Evolutionary conservation across 177 flowering plant genomes (phyloP).

Genomic region (Vitis hybrid): DNA sequence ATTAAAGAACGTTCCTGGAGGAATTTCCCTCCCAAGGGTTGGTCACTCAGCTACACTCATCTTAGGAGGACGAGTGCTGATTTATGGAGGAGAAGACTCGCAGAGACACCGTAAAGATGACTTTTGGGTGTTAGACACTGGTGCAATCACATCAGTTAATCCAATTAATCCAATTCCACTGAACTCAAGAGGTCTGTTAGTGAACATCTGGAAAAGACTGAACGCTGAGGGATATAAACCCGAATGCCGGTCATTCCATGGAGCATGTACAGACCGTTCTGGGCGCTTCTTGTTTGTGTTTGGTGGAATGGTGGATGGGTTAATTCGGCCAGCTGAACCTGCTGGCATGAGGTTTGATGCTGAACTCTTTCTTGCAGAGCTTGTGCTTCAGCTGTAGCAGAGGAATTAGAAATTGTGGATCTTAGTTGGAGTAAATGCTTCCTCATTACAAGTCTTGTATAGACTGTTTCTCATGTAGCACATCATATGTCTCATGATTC

Average conservation of each 20-base stretch:
- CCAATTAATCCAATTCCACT: slow-evolving; percentile 14
- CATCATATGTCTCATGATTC: too few relatives aligned
- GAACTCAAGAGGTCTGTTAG: slow-evolving; percentile 19
- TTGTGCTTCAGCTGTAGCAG: slow-evolving; percentile 35
- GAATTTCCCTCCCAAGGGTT: slow-evolving; percentile 70
- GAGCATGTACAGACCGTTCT: slow-evolving; percentile 69
- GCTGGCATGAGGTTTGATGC: slow-evolving; percentile 80
- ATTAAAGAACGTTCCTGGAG: slow-evolving; percentile 38
- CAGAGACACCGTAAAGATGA: slow-evolving; percentile 70
- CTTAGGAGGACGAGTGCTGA: slow-evolving; percentile 65
- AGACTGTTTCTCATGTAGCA: too few relatives aligned
- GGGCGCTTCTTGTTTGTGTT: slow-evolving; percentile 64
- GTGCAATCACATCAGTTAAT: slow-evolving; percentile 24
- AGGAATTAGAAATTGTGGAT: background rate
- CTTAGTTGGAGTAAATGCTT: too few relatives aligned
- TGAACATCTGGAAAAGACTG: slow-evolving; percentile 65
- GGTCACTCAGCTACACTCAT: slow-evolving; percentile 89
- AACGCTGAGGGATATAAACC: slow-evolving; percentile 52
- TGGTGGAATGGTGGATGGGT: slow-evolving; percentile 95
- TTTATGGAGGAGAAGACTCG: slow-evolving; percentile 93
- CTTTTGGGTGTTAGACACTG: slow-evolving; percentile 77
- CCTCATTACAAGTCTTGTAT: too few relatives aligned
- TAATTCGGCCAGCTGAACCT: slow-evolving; percentile 56
- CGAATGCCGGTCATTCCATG: slow-evolving; percentile 70
- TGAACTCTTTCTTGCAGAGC: slow-evolving; percentile 72